Percentiles rank a stretch among this genome's conserved stretches.
phyloP scores from a whole-genome alignment of 2,329 filamentous ascomycete genomes.

The Diaporthe vaccinii region DNA sequence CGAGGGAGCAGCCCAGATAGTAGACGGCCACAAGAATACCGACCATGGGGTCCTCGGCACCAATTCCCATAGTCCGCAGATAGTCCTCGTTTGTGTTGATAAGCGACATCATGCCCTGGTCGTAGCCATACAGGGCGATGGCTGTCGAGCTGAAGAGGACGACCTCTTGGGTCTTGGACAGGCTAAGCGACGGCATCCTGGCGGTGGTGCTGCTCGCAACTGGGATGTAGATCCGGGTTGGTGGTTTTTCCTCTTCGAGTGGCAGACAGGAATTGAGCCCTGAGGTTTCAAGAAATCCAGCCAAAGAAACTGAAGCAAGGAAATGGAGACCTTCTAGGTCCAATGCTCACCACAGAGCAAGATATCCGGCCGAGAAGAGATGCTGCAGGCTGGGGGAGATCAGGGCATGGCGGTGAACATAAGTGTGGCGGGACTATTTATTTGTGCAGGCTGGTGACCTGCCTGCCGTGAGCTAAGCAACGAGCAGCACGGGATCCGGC shows the following conservation, averaged over 20 bases:
- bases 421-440: background rate
- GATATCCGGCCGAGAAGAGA: background rate
- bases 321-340: background rate
- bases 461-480: conserved; percentile 9
- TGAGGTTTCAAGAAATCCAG: background rate
- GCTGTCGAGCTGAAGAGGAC: conserved; percentile 55
- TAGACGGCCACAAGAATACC: conserved; percentile 69
- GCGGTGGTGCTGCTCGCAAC: background rate
- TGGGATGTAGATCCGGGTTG: background rate
- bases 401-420: background rate
- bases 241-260: no score
- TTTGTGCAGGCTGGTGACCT: background rate
- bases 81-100: conserved; percentile 59
- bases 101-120: conserved; percentile 53
- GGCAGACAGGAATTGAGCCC: background rate
- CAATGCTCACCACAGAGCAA: background rate
- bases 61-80: conserved; percentile 69
- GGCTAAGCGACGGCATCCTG: conserved; percentile 38
- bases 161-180: conserved; percentile 52
- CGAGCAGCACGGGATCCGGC: background rate
- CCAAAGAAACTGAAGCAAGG: background rate
- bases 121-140: conserved; percentile 53
- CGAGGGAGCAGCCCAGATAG: conserved; percentile 71
- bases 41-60: conserved; percentile 37
- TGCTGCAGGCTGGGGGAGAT: background rate